A percentile compares a stretch with the other conserved stretches of the same genome.
These are phyloP conservation scores for Zoysia pacifica DNA, from an alignment of 176 grass and related monocot species.

Conservation along the genomic window DNA sequence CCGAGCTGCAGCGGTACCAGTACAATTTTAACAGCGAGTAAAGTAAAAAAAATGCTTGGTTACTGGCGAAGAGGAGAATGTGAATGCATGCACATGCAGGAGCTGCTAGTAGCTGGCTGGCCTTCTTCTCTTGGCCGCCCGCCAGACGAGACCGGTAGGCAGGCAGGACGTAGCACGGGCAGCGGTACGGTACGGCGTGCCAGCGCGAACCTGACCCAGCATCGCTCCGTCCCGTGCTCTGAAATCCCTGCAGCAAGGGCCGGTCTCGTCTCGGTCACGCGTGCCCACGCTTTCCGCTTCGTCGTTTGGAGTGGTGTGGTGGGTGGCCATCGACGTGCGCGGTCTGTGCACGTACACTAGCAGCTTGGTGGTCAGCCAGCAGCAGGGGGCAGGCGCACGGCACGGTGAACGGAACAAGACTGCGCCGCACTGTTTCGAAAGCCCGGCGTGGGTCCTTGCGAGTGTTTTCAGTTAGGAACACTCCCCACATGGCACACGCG, in stretches of 20 bases:
- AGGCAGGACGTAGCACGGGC: neutral
- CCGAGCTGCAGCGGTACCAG: neutral
- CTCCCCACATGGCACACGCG: neutral
- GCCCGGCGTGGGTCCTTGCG: neutral
- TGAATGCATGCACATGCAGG: neutral
- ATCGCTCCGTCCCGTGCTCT: neutral
- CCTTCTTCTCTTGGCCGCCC: neutral
- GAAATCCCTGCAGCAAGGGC: neutral
- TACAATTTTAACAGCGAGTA: neutral
- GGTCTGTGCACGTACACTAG: neutral
- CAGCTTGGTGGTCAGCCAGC: neutral
- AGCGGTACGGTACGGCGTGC: neutral
- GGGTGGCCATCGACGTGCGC: neutral
- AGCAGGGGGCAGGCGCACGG: neutral
- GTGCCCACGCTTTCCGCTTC: neutral
- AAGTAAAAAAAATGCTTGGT: neutral
- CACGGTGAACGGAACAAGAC: neutral
- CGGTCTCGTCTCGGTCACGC: conserved; percentile 1
- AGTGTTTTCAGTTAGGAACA: neutral
- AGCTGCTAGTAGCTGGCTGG: neutral
- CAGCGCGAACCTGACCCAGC: neutral
- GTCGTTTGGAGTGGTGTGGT: too few relatives aligned
- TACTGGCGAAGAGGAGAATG: neutral
- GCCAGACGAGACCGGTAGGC: neutral
- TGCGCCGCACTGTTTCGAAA: neutral